Percentiles rank a stretch among this genome's conserved stretches.
phyloP scores from a whole-genome alignment of 768 basidiomycete genomes.

The Pisolithus sp. region DNA sequence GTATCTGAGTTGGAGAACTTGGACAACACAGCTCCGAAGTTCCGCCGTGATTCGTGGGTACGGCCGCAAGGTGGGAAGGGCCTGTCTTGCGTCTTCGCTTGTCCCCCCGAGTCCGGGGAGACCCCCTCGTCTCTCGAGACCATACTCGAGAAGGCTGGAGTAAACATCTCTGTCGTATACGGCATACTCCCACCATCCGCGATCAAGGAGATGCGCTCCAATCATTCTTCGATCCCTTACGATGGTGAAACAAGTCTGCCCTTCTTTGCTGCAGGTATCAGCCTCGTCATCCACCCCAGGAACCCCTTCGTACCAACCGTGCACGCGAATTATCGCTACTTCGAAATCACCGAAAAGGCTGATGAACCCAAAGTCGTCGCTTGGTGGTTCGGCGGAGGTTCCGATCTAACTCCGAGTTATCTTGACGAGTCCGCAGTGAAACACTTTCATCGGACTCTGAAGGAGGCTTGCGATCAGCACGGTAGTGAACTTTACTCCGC shows the following conservation, averaged over 20 bases:
- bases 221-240: slow-evolving; percentile 73
- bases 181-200: slow-evolving; percentile 83
- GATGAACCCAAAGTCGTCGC: slow-evolving; percentile 53
- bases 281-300: slow-evolving; percentile 88
- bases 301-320: slow-evolving; percentile 93
- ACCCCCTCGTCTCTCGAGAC: slow-evolving; percentile 35
- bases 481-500: slow-evolving; percentile 60
- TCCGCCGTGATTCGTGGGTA: slow-evolving; percentile 78
- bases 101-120: slow-evolving; percentile 27
- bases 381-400: slow-evolving; percentile 99
- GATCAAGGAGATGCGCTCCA: slow-evolving; percentile 90
- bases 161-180: slow-evolving; percentile 90
- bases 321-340: slow-evolving; percentile 96
- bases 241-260: slow-evolving; percentile 61
- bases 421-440: slow-evolving; percentile 79
- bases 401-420: slow-evolving; percentile 91
- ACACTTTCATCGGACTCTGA: slow-evolving; percentile 81
- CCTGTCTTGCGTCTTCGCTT: slow-evolving; percentile 75
- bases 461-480: slow-evolving; percentile 69
- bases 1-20: slow-evolving; percentile 71
- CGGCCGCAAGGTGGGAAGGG: slow-evolving; percentile 67
- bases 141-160: slow-evolving; percentile 90
- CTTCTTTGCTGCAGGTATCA: slow-evolving; percentile 90
- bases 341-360: slow-evolving; percentile 70
- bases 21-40: slow-evolving; percentile 62